These are phyloP conservation scores for Cenchrus purpureus DNA, from an alignment of 176 grass and related monocot genomes.

Conservation along the genomic window DNA sequence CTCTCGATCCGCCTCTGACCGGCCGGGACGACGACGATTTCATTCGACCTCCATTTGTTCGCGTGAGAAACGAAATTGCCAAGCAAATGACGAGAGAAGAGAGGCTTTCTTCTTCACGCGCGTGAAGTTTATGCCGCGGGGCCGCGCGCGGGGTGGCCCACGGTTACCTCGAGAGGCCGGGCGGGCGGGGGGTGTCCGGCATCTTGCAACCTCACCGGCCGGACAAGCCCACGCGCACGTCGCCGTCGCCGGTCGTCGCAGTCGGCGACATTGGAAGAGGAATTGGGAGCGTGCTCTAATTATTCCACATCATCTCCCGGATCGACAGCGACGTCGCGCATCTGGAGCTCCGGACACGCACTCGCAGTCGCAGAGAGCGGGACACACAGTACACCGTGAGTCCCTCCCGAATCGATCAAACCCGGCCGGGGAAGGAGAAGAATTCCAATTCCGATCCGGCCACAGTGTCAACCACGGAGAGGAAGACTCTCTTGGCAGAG, in stretches of 20 bases:
- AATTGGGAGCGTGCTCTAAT: not conserved
- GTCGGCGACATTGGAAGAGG: not conserved
- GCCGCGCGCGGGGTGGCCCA: too few relatives aligned
- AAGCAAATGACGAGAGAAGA: not conserved
- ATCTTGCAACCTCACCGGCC: not conserved
- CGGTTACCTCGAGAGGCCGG: not conserved
- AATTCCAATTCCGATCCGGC: not conserved
- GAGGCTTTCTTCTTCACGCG: too few relatives aligned
- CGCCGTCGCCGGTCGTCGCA: not conserved
- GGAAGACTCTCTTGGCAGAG: not conserved
- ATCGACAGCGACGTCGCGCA: not conserved
- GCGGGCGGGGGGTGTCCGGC: not conserved
- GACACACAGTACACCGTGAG: not conserved
- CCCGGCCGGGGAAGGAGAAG: not conserved
- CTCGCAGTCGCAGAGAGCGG: not conserved
- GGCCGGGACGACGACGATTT: too few relatives aligned
- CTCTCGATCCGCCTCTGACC: not conserved
- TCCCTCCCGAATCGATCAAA: too few relatives aligned
- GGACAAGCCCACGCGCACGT: not conserved
- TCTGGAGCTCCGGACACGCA: not conserved
- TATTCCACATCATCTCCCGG: not conserved
- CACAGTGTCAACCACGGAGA: not conserved
- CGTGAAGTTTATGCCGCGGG: too few relatives aligned
- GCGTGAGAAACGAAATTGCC: not conserved
- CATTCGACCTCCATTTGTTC: too few relatives aligned